Conservation (phyloP, 495 filamentous ascomycete species). For the Lophium mytilinum region DNA sequence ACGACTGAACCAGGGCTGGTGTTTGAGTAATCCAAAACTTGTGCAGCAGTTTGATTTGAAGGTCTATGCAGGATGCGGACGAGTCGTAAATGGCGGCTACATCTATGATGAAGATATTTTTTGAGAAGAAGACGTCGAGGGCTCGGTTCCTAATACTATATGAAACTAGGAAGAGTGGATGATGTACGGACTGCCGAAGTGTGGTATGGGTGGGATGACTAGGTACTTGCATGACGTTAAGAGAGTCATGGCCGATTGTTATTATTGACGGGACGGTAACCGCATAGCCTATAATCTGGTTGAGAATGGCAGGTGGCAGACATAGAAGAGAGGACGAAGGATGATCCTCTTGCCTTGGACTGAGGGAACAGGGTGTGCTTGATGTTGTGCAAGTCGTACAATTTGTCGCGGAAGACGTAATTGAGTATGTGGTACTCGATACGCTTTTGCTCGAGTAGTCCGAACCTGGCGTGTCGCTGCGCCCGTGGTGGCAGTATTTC, state of each 20-base stretch:
- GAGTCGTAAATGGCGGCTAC: conserved; percentile 15
- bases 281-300: conserved; percentile 13
- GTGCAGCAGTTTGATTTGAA: conserved; percentile 9
- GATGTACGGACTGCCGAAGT: conserved; percentile 3
- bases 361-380: neutral
- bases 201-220: conserved; percentile 5
- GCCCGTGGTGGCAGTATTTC: neutral
- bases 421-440: neutral
- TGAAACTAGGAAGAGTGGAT: conserved; percentile 14
- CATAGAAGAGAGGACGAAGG: neutral
- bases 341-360: neutral
- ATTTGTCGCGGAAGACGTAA: neutral
- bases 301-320: neutral
- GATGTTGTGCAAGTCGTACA: neutral
- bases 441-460: neutral
- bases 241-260: conserved; percentile 1
- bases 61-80: conserved; percentile 5
- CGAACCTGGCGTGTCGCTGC: neutral
- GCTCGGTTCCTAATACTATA: conserved; percentile 2
- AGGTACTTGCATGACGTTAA: neutral
- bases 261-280: conserved; percentile 7
- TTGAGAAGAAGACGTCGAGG: conserved; percentile 9
- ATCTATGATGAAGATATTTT: conserved; percentile 14
- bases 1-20: conserved; percentile 5
- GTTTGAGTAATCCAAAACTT: conserved; percentile 13